These are phyloP conservation scores for Arachis monticola DNA, from an alignment of 331 rosid genomes.

Conservation along the genomic window DNA sequence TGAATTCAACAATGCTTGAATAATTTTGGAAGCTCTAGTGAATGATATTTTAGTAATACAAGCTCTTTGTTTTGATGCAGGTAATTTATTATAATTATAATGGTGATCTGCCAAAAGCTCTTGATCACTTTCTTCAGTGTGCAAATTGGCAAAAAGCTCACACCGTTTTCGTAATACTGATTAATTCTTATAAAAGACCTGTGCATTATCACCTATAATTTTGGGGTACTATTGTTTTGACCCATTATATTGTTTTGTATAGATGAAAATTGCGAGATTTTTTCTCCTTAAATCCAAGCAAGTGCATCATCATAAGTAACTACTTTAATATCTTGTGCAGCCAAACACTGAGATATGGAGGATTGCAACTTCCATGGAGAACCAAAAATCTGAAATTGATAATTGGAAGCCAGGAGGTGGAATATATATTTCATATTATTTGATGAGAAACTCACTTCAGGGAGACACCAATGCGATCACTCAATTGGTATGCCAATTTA, in stretches of 20 bases:
- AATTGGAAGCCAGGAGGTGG: conserved; percentile 99
- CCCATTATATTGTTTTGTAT: neutral
- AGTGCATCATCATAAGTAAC: conserved; percentile 23
- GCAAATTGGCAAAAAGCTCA: conserved; percentile 95
- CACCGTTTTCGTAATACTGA: conserved; percentile 53
- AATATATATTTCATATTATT: conserved; percentile 82
- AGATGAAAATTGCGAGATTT: neutral
- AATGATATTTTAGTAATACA: conserved; percentile 16
- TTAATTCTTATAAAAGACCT: conserved; percentile 5
- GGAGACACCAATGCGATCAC: conserved; percentile 59
- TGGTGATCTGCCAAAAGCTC: conserved; percentile 75
- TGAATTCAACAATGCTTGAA: conserved; percentile 30
- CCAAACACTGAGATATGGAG: conserved; percentile 82
- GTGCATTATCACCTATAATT: neutral
- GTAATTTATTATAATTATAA: conserved; percentile 78
- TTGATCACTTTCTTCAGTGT: conserved; percentile 84
- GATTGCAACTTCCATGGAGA: conserved; percentile 85
- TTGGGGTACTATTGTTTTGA: conserved; percentile 8
- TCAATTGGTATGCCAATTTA: conserved; percentile 63
- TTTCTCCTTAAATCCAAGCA: conserved; percentile 26
- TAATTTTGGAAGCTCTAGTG: neutral
- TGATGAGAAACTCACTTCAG: conserved; percentile 73
- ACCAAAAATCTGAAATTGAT: conserved; percentile 91
- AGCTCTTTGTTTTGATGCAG: conserved; percentile 57
- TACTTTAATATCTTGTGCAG: conserved; percentile 52